Evolutionary conservation across 73 alveolate genomes (phyloP), one percentile per base, ranked within the genome.

Genomic region (Blepharisma japonicum): DNA sequence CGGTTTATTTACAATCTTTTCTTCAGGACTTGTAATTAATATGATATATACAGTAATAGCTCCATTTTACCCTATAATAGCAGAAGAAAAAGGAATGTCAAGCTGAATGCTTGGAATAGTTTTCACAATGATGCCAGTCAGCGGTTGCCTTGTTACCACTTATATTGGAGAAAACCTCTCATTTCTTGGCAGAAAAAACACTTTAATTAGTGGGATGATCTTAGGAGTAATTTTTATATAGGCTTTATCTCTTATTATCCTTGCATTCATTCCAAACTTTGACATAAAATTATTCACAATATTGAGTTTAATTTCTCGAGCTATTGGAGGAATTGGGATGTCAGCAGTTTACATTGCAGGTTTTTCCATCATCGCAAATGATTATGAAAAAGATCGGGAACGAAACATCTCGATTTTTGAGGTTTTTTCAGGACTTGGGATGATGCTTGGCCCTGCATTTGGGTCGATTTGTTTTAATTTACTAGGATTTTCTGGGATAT

Each of bases 291-390:
- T n/a, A 1, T 61, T 61, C 23, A 8, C 23, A 1, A 39, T 61
- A 8, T 25, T 0, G 2, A 61, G 74, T 4, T 39, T 61, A 11
- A 18, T 61, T 5, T 14, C 74, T 61, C 0, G 74, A 18, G 74
- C 74, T 20, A 9, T 61, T 25, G 74, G 74, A 61, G 74, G 74
- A 61, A 8, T 61, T 39, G 74, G 74, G 14, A n/a, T 61, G 14
- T n/a, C 74, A 4, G 14, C 47, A n/a, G 23, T 61, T 61, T 61
- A 61, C 5, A 61, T 61, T 39, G 14, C 74, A 20, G 23, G 74
- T 5, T 9, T 61, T 2, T 25, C 49, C 14, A 61, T 61, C n/a
- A 61, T 61, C 5, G 18, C 38, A 20, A 14, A 14, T 20, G 74
- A 61, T 39, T 61, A 18, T 39, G n/a, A n/a, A 61, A 61, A 25